These are phyloP conservation scores for Secale cereale DNA, from an alignment of 176 grass and related monocot species.

Conservation along the genomic window DNA sequence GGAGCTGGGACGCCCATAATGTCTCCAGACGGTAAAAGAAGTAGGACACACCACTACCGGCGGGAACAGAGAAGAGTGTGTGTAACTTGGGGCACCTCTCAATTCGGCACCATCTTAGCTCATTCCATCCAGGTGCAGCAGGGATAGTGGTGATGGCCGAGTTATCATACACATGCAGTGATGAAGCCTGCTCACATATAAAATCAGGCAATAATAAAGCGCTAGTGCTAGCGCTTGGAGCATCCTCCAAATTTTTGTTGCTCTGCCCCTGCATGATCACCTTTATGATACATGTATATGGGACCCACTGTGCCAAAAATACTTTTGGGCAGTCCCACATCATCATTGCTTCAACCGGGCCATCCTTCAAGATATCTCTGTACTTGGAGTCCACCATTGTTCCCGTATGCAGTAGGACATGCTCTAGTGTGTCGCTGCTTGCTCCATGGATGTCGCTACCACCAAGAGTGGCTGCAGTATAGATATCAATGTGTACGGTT, in stretches of 20 bases:
- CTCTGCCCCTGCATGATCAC: background rate
- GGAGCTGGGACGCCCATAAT: background rate
- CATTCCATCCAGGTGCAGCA: background rate
- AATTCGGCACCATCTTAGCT: background rate
- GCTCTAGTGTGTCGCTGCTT: too few relatives aligned
- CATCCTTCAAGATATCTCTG: background rate
- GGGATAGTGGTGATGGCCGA: background rate
- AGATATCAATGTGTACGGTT: background rate
- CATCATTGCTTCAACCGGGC: background rate
- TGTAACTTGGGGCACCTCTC: background rate
- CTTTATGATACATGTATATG: background rate
- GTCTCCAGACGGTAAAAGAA: background rate
- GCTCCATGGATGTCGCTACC: background rate
- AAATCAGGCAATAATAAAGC: background rate
- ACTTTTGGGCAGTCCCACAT: background rate
- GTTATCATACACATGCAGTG: background rate
- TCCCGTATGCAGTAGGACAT: background rate
- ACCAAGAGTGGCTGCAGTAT: background rate
- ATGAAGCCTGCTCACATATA: background rate
- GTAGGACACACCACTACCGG: background rate
- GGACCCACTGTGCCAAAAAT: fast-evolving
- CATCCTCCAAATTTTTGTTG: background rate
- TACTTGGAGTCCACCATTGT: background rate
- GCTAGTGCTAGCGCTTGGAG: background rate
- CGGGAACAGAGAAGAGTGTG: background rate